Base-by-base conservation (phyloP, 1,284 basidiomycete genomes). In the Malassezia slooffiae region DNA sequence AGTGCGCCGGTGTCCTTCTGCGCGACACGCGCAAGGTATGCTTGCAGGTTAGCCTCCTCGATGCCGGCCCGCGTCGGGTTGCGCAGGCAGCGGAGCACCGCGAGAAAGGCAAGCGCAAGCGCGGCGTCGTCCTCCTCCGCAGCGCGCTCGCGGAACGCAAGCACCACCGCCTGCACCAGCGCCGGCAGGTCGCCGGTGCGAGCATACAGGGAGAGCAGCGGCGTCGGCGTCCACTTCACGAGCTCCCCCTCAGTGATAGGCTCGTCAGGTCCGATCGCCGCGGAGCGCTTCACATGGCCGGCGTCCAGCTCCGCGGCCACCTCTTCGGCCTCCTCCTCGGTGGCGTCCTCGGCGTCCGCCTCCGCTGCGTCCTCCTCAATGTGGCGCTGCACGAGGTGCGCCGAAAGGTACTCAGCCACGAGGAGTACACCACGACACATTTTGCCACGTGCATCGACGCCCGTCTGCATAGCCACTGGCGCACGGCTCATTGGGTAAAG, bases 41-140 rank as follows among this genome's bases (percentile, higher is more conserved):
- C 41, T 27, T 54, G 26, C 26, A 62, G 43, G 34, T 62, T 55
- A 17, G 51, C 34, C 41, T 62, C 59, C 19, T 59, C 55, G 26
- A 61, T 53, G 16, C 46, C 53, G 10, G 52, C 53, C 5, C 57
- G 50, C 30, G 41, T 34, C 2, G 33, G 29, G 22, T 53, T 52
- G 29, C 43, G 39, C 13, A 62, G 49, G 43, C 52, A 43, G 17
- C 54, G 50, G 36, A 62, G 37, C 16, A 55, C 29, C 12, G 46
- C 29, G 20, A 38, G 24, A 20, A 38, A 42, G 2, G 35, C 28
- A 3, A 48, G 33, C 12, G 23, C 20, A 17, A 41, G 1, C 21
- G 34, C 8, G 13, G 17, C 39, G 10, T 41, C 29, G 15, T 9
- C 15, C 3, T 19, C 17, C 1, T 27, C 33, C 9, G 46, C 36